Evolutionary conservation across 2,329 filamentous ascomycete species (phyloP), one percentile per base, ranked within the genome.

Genomic region (Aspergillus ochraceus): DNA sequence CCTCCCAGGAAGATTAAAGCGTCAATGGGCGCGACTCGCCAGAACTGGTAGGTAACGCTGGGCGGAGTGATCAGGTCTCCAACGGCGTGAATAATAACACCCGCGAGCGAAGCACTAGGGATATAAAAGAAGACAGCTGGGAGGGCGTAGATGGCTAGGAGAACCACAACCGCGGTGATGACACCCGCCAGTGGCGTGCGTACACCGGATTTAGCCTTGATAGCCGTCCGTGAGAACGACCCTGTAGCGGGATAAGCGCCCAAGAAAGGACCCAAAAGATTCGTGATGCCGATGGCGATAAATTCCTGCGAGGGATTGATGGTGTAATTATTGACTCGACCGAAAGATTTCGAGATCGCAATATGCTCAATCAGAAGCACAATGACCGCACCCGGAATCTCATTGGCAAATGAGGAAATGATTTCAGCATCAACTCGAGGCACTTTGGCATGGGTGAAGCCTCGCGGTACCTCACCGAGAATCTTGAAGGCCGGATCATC

Each of bases 131-230:
- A 98, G 26, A 97, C 88, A 0, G 89, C 86, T 0, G 94, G 89
- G 52, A 98, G 80, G 10, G 91, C 90, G 70, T 97, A 97, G 63
- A 97, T 91, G 36, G 95, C 93, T 8, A 98, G 80, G 0, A 98
- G 83, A 4, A 98, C 94, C 14, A 98, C 36, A n/a, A 42, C 8
- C 9, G 36, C 36, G 2, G 36, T 42, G 14, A 42, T 42, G 2
- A 42, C 36, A n/a, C 36, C 36, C 14, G 36, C 36, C 19, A 42
- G 36, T 8, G 36, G 36, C 5, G 36, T 42, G 36, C 84, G 88
- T 4, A 97, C 94, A 70, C 94, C 95, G 53, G 95, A 93, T 77
- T 98, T 98, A 4, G 93, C 95, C 77, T 97, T 96, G 79, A 98
- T 97, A 55, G 95, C 94, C 26, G 95, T 97, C 61, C 94, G 88